Conservation (phyloP, 257 asterid genomes). For the Thymus mandschuricus region DNA sequence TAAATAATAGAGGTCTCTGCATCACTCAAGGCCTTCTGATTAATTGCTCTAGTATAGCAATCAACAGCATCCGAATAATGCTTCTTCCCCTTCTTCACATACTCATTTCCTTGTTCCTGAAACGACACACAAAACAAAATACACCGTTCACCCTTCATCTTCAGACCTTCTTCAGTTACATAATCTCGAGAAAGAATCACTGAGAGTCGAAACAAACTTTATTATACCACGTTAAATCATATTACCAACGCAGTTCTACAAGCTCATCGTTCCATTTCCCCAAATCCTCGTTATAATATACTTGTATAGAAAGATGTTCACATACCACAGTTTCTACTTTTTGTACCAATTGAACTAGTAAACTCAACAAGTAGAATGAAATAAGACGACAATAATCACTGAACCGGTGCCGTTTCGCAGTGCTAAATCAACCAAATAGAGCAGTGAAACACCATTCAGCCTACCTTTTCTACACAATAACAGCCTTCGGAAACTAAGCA, state of each 20-base stretch:
- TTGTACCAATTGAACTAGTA: neutral
- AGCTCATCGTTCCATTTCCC: neutral
- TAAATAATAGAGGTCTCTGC: conserved; percentile 65
- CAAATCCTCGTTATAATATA: too few species aligned
- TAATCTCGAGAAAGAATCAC: neutral
- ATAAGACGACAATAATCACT: neutral
- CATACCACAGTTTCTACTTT: too few species aligned
- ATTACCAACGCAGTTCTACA: neutral
- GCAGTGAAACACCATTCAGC: too few species aligned
- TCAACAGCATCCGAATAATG: conserved; percentile 84
- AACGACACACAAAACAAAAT: conserved; percentile 27
- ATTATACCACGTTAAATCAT: neutral
- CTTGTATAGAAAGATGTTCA: too few species aligned
- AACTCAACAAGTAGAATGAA: neutral
- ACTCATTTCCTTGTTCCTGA: conserved; percentile 89
- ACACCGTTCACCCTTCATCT: neutral
- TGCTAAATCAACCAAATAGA: too few species aligned
- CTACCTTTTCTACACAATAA: too few species aligned
- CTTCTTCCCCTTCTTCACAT: conserved; percentile 78
- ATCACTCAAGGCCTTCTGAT: conserved; percentile 79
- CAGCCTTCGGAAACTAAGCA: too few species aligned
- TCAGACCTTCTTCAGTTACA: neutral
- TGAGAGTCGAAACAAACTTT: neutral
- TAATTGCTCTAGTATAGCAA: conserved; percentile 90
- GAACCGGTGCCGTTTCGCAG: neutral